phyloP scores from a whole-genome alignment of 1,284 basidiomycete genomes.

The Trichosporon sp. region DNA sequence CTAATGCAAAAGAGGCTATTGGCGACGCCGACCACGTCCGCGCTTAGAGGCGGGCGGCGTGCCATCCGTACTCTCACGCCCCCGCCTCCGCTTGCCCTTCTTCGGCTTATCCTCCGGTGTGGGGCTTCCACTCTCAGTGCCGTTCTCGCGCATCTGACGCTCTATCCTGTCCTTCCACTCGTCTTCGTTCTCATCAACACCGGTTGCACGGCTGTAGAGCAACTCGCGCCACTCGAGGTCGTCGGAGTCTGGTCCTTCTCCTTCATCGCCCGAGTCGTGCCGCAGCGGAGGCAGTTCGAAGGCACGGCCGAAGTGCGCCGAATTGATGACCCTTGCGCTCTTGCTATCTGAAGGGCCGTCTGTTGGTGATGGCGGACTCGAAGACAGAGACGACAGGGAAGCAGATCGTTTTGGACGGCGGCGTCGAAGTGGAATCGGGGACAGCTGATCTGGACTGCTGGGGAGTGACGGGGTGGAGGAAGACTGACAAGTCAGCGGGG shows the following conservation, averaged over 20 bases:
- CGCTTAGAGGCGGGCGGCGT: conserved; percentile 16
- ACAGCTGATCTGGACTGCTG: conserved; percentile 27
- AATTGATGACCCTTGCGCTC: conserved; percentile 30
- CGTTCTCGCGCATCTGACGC: conserved; percentile 8
- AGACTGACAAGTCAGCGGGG: conserved; percentile 16
- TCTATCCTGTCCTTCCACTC: conserved; percentile 24
- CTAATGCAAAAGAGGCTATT: not conserved
- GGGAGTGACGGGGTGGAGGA: conserved; percentile 34
- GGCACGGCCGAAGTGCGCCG: conserved; percentile 27
- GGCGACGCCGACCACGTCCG: conserved; percentile 23
- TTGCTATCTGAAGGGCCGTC: conserved; percentile 18
- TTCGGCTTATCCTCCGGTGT: conserved; percentile 3
- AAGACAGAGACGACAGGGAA: conserved; percentile 28
- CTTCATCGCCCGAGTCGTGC: not conserved
- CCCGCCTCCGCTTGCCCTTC: conserved; percentile 16
- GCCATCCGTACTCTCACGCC: conserved; percentile 23
- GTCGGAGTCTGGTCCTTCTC: conserved; percentile 20
- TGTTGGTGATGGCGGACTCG: conserved; percentile 22
- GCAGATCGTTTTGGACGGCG: conserved; percentile 29
- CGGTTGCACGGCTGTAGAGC: conserved; percentile 21
- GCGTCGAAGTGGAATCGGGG: conserved; percentile 27
- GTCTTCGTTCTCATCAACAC: conserved; percentile 20
- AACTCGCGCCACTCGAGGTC: conserved; percentile 21
- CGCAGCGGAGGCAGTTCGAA: conserved; percentile 30
- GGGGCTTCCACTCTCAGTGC: not conserved